Base-by-base conservation (phyloP, 2,329 filamentous ascomycete genomes). In the Clarireedia monteithiana region DNA sequence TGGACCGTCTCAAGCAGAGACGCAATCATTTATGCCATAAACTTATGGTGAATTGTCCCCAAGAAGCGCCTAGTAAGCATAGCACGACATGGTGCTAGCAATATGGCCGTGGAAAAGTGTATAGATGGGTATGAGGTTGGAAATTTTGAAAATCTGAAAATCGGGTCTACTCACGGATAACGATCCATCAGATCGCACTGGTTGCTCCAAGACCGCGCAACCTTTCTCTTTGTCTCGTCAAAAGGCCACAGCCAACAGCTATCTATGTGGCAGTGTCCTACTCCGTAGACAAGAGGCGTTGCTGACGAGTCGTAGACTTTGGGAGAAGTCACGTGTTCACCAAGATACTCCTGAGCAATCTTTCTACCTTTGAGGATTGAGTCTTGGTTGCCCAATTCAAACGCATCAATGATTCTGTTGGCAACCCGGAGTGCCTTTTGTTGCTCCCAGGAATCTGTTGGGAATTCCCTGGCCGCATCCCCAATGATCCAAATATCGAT, bases 221-320 rank as follows among this genome's bases (percentile, higher is more conserved):
- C 87, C 75, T 99, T 99, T 67, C 94, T 88, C 74, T 95, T 96
- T 0, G 94, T 97, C 75, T 99, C 94, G 9, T 88, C 94, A 82
- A 91, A 99, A 0, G 94, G 94, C 94, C 94, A 99, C 38, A 99
- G 78, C 94, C 94, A 99, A 72, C 92, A 96, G 27, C 88, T 95
- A 72, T 97, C 94, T 63, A 99, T 99, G 71, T 99, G 94, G 65
- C 94, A 99, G 70, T 99, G 90, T 0, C 94, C 94, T 62, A 97
- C 92, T 38, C 84, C 92, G 64, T 84, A 94, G 3, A 97, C 89
- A 58, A 95, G 78, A 1, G 89, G 83, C 36, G 86, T 78, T 26
- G 85, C 85, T 60, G 83, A 85, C 50, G 78, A 83, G 42, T 89
- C 79, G 68, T 97, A 99, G 9, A 99, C 90, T 61, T 89, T 83